phyloP scores from a whole-genome alignment of 2,329 filamentous ascomycete genomes.

The Diplodia mutila region DNA sequence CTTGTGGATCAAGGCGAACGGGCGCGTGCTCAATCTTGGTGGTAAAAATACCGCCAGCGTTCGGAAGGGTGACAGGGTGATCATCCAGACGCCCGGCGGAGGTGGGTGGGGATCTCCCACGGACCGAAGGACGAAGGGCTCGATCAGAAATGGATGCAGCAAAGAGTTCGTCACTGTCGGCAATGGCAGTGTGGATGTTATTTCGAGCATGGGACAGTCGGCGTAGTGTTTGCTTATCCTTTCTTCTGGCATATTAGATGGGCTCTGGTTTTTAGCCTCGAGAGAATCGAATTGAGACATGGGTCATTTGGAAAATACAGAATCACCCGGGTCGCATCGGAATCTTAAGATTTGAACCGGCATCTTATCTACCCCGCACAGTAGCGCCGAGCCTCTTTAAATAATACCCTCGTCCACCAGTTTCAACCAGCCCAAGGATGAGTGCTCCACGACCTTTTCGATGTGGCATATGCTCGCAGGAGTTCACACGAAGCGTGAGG shows the following conservation, averaged over 20 bases:
- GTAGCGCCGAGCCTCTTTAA: background rate
- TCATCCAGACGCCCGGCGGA: background rate
- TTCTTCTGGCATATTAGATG: no score
- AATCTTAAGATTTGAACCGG: background rate
- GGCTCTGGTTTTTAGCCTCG: no score
- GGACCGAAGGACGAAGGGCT: background rate
- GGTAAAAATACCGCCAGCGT: constrained; percentile 39
- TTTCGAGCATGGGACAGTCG: background rate
- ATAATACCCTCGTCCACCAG: background rate
- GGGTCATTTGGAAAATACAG: no score
- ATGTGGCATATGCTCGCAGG: background rate
- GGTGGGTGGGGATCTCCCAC: background rate
- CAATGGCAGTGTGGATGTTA: background rate
- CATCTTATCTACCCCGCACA: background rate
- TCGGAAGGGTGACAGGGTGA: constrained; percentile 35
- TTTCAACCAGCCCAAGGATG: background rate
- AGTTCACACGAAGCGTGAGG: background rate
- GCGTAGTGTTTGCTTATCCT: no score
- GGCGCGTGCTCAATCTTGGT: constrained; percentile 41
- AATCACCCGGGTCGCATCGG: no score
- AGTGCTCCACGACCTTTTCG: background rate
- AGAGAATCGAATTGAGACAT: no score
- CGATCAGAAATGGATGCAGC: background rate
- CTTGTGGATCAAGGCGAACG: background rate
- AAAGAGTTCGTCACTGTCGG: background rate